Evolutionary conservation across 2,329 filamentous ascomycete species (phyloP).

Genomic region (Trichophyton rubrum): DNA sequence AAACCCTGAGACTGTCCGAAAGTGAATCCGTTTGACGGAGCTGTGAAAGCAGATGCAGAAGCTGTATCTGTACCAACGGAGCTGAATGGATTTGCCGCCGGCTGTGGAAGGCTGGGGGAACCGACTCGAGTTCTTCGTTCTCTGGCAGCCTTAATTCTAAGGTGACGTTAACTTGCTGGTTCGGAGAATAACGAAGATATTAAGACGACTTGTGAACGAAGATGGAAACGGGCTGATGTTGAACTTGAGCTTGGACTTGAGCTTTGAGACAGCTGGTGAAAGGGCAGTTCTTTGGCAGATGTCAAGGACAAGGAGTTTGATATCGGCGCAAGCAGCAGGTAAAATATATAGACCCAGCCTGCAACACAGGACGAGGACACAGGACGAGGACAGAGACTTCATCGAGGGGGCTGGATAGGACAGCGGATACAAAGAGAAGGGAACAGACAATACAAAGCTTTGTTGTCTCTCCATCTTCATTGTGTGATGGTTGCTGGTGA

Average conservation of each 20-base stretch:
- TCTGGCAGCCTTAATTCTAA: constrained; percentile 22
- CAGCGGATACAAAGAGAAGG: too few species aligned
- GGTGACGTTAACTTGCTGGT: neutral
- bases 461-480: neutral
- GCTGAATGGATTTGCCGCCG: constrained; percentile 21
- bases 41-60: constrained; percentile 13
- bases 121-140: constrained; percentile 17
- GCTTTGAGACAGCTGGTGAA: neutral
- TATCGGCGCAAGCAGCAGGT: too few species aligned
- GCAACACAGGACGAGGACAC: too few species aligned
- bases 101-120: constrained; percentile 14
- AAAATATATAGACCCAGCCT: too few species aligned
- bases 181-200: neutral
- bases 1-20: constrained; percentile 30
- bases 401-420: too few species aligned
- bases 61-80: constrained; percentile 21
- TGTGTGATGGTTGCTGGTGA: neutral
- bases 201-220: neutral
- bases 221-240: neutral
- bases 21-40: constrained; percentile 20
- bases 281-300: too few species aligned
- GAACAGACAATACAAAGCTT: too few species aligned
- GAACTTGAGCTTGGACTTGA: neutral
- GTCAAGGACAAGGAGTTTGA: too few species aligned
- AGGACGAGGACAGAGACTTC: too few species aligned